Conservation (phyloP, 768 basidiomycete genomes). For the Fomitopsis serialis region DNA sequence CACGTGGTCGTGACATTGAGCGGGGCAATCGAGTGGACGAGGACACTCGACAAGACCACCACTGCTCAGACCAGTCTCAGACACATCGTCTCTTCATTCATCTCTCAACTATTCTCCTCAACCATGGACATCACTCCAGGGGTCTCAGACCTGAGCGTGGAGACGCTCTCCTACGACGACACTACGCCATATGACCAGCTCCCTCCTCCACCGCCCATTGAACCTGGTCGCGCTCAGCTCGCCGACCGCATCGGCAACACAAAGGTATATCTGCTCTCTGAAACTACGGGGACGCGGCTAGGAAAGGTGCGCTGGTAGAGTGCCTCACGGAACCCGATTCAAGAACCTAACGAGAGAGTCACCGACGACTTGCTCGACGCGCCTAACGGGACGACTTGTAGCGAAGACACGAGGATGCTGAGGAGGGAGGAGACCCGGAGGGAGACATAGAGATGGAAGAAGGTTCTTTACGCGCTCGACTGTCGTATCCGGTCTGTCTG, state of each 20-base stretch:
- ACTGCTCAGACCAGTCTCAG: no score
- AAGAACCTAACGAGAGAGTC: constrained; percentile 39
- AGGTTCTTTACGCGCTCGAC: constrained; percentile 7
- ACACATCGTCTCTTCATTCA: no score
- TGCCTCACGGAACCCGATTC: constrained; percentile 31
- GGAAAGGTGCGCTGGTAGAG: constrained; percentile 68
- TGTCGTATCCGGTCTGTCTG: neutral
- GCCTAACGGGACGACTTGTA: constrained; percentile 17
- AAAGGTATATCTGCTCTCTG: constrained; percentile 76
- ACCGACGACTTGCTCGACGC: constrained; percentile 1
- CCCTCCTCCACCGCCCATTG: constrained; percentile 41
- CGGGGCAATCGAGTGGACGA: no score
- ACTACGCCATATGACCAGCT: constrained; percentile 50
- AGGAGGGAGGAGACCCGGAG: constrained; percentile 32
- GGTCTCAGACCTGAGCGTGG: constrained; percentile 3
- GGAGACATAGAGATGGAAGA: constrained; percentile 22
- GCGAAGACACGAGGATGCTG: constrained; percentile 42
- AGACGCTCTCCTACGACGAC: constrained; percentile 48
- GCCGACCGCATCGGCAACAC: constrained; percentile 65
- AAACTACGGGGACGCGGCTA: constrained; percentile 50
- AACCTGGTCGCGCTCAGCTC: constrained; percentile 29
- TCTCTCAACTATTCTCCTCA: neutral
- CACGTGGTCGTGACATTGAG: no score
- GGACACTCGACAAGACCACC: no score
- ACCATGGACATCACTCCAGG: constrained; percentile 48